phyloP scores from a whole-genome alignment of 352 stramenopile species.

The Peronospora farinosa region DNA sequence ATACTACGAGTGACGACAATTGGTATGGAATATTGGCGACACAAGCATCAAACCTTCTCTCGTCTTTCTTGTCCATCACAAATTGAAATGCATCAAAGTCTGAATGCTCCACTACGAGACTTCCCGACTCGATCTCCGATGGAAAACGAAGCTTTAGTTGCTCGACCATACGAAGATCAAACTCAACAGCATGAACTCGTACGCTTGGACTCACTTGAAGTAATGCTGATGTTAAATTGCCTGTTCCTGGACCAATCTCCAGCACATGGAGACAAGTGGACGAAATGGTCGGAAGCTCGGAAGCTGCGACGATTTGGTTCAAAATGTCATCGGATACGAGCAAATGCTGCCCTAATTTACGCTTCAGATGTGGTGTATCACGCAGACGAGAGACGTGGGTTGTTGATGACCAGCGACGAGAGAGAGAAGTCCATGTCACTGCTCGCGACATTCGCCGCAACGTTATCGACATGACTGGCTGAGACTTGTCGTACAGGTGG shows the following conservation, averaged over 20 bases:
- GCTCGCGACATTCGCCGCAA: conserved; percentile 1
- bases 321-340: conserved; percentile 61
- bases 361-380: conserved; percentile 67
- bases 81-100: conserved; percentile 46
- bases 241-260: conserved; percentile 79
- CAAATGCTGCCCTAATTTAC: conserved; percentile 79
- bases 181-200: conserved; percentile 66
- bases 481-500: neutral
- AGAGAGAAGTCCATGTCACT: conserved; percentile 1
- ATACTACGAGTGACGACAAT: conserved; percentile 78
- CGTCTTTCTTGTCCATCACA: conserved; percentile 2
- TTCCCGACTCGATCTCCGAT: conserved; percentile 13
- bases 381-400: conserved; percentile 42
- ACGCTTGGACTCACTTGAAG: conserved; percentile 41
- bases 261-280: conserved; percentile 47
- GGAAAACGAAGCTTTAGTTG: conserved; percentile 56
- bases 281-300: conserved; percentile 34
- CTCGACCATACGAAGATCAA: conserved; percentile 70
- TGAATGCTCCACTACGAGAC: conserved; percentile 34
- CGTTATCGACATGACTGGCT: neutral
- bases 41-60: conserved; percentile 50
- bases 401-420: conserved; percentile 19
- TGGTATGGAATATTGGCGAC: conserved; percentile 87
- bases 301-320: conserved; percentile 54
- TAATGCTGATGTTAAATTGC: conserved; percentile 80